Percentiles rank a stretch among this genome's conserved stretches.
phyloP scores from a whole-genome alignment of 306 rosid genomes.

The Lathyrus aphaca region DNA sequence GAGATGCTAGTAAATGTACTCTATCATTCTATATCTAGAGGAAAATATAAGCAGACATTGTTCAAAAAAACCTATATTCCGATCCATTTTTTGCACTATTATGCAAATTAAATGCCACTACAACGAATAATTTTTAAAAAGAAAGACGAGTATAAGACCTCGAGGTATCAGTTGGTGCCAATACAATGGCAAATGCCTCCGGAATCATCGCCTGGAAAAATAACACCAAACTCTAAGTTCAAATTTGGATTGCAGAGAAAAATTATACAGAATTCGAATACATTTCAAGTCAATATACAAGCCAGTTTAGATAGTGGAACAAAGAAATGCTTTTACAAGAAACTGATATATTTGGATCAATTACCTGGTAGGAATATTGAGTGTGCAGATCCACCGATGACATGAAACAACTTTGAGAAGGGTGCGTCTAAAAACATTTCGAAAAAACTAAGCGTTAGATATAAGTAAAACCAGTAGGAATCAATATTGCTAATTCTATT shows the following conservation, averaged over 20 bases:
- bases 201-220: slow-evolving; percentile 69
- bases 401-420: slow-evolving; percentile 87
- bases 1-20: not conserved
- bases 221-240: slow-evolving; percentile 28
- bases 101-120: slow-evolving; percentile 8
- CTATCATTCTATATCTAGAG: not conserved
- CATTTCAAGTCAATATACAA: slow-evolving; percentile 19
- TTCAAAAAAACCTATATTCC: slow-evolving; percentile 11
- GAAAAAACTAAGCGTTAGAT: slow-evolving; percentile 29
- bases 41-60: not conserved
- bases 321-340: slow-evolving; percentile 25
- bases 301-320: slow-evolving; percentile 11
- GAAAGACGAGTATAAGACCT: slow-evolving; percentile 47
- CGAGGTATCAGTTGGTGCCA: slow-evolving; percentile 75
- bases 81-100: not conserved
- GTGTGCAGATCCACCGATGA: slow-evolving; percentile 91
- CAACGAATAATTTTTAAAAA: not conserved
- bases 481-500: not conserved
- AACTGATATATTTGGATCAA: slow-evolving; percentile 24
- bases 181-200: slow-evolving; percentile 83
- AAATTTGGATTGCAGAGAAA: slow-evolving; percentile 6
- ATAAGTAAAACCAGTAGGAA: slow-evolving; percentile 28
- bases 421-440: slow-evolving; percentile 70
- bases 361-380: slow-evolving; percentile 84
- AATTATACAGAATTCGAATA: slow-evolving; percentile 11